Base-by-base conservation (phyloP, 208 protist genomes). In the Trypanosomatidae sp. region DNA sequence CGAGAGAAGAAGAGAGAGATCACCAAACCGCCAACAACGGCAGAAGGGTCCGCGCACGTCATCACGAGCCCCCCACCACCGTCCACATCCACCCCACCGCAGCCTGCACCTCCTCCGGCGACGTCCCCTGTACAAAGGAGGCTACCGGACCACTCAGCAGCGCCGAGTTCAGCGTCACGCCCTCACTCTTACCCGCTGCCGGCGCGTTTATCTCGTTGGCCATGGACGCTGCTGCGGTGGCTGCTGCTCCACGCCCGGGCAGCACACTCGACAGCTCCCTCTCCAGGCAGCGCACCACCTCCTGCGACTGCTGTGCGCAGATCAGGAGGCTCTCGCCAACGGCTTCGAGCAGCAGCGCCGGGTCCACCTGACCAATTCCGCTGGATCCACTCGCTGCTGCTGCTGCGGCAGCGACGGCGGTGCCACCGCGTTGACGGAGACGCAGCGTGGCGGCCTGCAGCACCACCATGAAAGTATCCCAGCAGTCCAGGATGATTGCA, bases 401-500 rank as follows among this genome's bases (percentile, higher is more conserved):
- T 9, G 74, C 44, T 0, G 46, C 30, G 0, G 60, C 46, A 36
- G 10, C 62, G 1, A 19, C 67, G 2, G 12, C 47, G 8, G 43
- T 43, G 12, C 69, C 69, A 22, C 75, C 75, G 17, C 75, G 75
- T n/a, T 80, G 75, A 1, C 69, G 69, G 47, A 80, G 56, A 0
- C 75, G 75, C 65, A 74, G 28, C 8, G 62, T 80, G 17, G 75
- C 75, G n/a, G 75, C 75, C 36, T 80, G 75, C 15, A 74, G 33
- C 1, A 80, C 69, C 10, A 74, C 7, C 52, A 80, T 52, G 12
- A 80, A 44, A 9, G 66, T 25, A 3, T 80, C 75, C 53, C 52
- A 74, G 47, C 64, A 75, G 6, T 53, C 44, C 39, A 60, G 22
- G 2, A 74, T 33, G 15, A 80, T 19, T 17, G 19, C 15, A 36